A percentile compares a stretch with the other conserved stretches of the same genome.
Conservation (phyloP, 306 rosid genomes). For the Trifolium fragiferum region DNA sequence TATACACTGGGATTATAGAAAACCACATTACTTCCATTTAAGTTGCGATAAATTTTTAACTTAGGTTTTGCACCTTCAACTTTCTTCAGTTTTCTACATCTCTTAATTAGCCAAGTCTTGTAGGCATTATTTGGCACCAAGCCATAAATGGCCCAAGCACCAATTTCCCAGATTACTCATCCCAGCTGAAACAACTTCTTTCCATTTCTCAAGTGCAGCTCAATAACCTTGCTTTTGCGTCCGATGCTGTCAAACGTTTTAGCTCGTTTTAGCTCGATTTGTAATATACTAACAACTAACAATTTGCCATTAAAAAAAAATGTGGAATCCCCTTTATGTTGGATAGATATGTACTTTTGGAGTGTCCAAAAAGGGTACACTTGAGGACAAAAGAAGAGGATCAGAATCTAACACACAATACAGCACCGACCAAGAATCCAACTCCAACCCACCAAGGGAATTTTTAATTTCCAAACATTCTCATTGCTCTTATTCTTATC, state of each 20-base stretch:
- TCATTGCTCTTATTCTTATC: no score
- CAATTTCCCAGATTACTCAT: background rate
- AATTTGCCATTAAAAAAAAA: no score
- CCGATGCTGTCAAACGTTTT: constrained; percentile 83
- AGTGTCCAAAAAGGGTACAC: background rate
- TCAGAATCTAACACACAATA: background rate
- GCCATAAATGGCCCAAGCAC: background rate
- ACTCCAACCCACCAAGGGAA: background rate
- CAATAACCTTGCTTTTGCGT: constrained; percentile 91
- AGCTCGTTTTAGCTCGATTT: no score
- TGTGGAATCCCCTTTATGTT: background rate
- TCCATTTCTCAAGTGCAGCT: background rate
- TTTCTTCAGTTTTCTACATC: background rate
- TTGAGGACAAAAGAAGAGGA: background rate
- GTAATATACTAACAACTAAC: no score
- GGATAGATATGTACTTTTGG: background rate
- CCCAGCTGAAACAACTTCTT: constrained; percentile 5
- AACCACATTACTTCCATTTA: background rate
- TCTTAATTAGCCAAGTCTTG: background rate
- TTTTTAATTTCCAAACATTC: no score
- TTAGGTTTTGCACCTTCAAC: background rate
- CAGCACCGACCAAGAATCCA: background rate
- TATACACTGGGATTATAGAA: background rate
- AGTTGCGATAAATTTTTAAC: background rate
- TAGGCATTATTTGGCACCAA: background rate